phyloP scores from a whole-genome alignment of 164 flowering plant species.

The Cinnamomum chago region DNA sequence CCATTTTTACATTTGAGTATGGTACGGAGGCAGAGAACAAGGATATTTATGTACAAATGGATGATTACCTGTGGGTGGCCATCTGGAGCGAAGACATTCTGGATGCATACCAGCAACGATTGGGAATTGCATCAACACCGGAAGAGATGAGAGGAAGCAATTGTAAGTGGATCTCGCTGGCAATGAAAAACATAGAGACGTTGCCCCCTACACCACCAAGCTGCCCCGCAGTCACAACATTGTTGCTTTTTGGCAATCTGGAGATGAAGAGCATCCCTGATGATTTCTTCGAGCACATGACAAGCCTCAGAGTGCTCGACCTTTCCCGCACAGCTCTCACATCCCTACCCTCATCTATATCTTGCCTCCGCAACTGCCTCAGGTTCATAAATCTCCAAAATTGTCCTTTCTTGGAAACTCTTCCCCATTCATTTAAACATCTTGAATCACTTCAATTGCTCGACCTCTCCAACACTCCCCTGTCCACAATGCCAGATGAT shows the following conservation, averaged over 20 bases:
- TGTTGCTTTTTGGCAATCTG: constrained; percentile 14
- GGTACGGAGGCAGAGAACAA: background rate
- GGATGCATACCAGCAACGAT: background rate
- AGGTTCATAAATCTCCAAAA: background rate
- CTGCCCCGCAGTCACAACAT: constrained; percentile 12
- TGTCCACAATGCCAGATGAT: background rate
- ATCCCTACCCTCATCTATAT: background rate
- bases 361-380: background rate
- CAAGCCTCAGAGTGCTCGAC: constrained; percentile 8
- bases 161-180: background rate
- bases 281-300: constrained; percentile 21
- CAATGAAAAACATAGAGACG: background rate
- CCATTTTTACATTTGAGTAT: background rate
- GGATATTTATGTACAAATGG: background rate
- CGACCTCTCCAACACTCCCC: background rate
- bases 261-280: constrained; percentile 4
- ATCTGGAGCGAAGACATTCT: too few species aligned
- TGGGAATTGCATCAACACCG: background rate
- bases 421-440: background rate
- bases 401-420: background rate
- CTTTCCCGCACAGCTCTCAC: background rate
- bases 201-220: background rate
- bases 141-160: background rate
- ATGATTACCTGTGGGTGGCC: background rate
- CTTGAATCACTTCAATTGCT: background rate